Percentiles rank a stretch among this genome's conserved stretches.
Conservation (phyloP, 2,329 filamentous ascomycete genomes). For the Beauveria caledonica region DNA sequence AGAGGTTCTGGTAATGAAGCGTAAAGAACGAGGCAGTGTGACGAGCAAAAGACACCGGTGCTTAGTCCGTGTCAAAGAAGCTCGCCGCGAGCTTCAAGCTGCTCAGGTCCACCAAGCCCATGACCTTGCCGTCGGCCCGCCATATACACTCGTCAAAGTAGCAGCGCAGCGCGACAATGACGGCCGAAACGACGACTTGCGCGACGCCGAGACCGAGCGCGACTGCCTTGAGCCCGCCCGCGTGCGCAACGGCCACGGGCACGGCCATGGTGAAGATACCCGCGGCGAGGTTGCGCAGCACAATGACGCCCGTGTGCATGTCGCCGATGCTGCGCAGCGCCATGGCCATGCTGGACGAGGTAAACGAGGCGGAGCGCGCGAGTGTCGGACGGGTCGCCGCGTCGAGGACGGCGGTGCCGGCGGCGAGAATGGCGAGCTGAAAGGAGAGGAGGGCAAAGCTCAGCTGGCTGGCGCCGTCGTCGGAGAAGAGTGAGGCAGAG, state of each 20-base stretch:
- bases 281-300: conserved; percentile 32
- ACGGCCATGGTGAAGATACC: conserved; percentile 37
- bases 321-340: conserved; percentile 39
- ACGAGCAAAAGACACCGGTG: too few species aligned
- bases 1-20: not conserved
- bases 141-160: conserved; percentile 33
- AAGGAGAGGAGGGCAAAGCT: conserved; percentile 36
- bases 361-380: conserved; percentile 40
- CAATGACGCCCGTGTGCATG: conserved; percentile 36
- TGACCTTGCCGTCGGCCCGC: conserved; percentile 36
- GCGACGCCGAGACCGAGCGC: conserved; percentile 34
- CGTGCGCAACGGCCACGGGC: conserved; percentile 28
- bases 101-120: conserved; percentile 39
- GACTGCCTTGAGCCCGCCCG: conserved; percentile 28
- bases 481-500: conserved; percentile 19
- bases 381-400: conserved; percentile 34
- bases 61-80: conserved; percentile 39
- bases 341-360: conserved; percentile 36
- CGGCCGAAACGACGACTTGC: conserved; percentile 31
- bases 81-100: conserved; percentile 34
- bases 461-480: conserved; percentile 18
- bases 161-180: conserved; percentile 31
- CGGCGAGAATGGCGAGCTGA: conserved; percentile 39
- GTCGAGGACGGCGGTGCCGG: conserved; percentile 33
- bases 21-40: not conserved